Evolutionary conservation across 805 yeast species (phyloP), one percentile per base, ranked within the genome.

Genomic region (Allodekkera sacchari): DNA sequence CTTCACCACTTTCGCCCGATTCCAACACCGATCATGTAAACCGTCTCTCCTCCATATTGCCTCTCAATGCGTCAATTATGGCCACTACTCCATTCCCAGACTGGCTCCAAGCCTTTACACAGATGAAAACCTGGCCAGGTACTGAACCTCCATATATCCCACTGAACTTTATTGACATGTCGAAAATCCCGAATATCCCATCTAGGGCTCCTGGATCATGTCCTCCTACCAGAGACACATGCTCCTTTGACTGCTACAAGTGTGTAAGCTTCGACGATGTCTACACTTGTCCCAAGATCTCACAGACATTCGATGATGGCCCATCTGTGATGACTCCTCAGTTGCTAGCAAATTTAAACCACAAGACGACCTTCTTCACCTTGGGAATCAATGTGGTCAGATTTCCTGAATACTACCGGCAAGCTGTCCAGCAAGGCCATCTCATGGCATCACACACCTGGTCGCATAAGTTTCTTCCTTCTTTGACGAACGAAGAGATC

Each of bases 301-400:
- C 88, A 0, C 97, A 89, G 57, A 79, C 94, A 0, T 89, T 89
- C 56, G 98, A 89, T 53, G 97, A 89, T 53, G 97, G 98, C 0
- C 98, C 98, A 1, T 69, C 88, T 0, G 74, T 74, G 0, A 67
- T 73, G 15, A 88, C 96, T 0, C 60, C 70, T 4, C 64, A 63
- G 26, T 63, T 89, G 19, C 53, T 87, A 16, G 57, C 63, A 4
- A 56, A 63, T n/a, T 56, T 88, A 41, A 54, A 60, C 6, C 47
- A 43, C 26, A 75, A 69, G 34, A 57, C 87, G 0, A 88, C 95
- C 0, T 88, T 89, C 47, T 89, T 89, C 62, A 78, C 85, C 2
- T 63, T 88, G 33, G 97, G 97, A 1, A 61, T 78, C 31, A 83
- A 88, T 44, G 78, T 83, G 19, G 79, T 88, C 3, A 65, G 76